These are phyloP conservation scores for Leccinum fibrillosum DNA, from an alignment of 768 basidiomycete species.

Conservation along the genomic window DNA sequence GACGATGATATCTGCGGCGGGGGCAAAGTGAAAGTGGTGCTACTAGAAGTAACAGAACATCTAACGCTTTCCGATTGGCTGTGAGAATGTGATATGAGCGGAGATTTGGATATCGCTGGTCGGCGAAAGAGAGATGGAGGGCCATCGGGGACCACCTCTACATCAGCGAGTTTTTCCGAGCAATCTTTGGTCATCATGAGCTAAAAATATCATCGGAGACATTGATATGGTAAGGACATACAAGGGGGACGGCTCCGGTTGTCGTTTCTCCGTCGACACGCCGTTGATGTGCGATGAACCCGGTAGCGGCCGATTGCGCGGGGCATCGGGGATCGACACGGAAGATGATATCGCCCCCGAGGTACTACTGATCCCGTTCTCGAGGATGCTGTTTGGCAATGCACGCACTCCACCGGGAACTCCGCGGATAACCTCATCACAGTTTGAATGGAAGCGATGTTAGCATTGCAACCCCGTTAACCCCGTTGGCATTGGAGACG, in stretches of 20 bases:
- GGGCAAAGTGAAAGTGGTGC: slow-evolving; percentile 12
- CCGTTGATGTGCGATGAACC: slow-evolving; percentile 15
- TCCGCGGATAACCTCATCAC: slow-evolving; percentile 33
- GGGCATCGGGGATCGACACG: slow-evolving; percentile 11
- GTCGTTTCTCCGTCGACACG: slow-evolving; percentile 15
- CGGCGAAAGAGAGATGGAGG: slow-evolving; percentile 31
- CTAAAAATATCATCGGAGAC: slow-evolving; percentile 9
- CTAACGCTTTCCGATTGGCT: slow-evolving; percentile 52
- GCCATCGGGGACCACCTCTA: slow-evolving; percentile 11
- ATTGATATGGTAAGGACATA: slow-evolving; percentile 14
- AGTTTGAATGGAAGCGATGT: not conserved
- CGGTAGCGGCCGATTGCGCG: slow-evolving; percentile 12
- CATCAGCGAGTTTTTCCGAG: slow-evolving; percentile 11
- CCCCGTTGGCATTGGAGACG: slow-evolving; percentile 30
- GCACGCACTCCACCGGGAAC: slow-evolving; percentile 13
- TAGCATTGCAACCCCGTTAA: slow-evolving; percentile 29
- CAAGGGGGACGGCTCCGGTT: slow-evolving; percentile 18
- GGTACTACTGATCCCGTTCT: slow-evolving; percentile 27
- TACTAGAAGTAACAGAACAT: not conserved
- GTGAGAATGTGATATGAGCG: slow-evolving; percentile 46
- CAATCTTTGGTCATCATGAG: slow-evolving; percentile 11
- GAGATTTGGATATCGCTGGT: slow-evolving; percentile 40
- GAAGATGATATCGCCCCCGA: slow-evolving; percentile 25
- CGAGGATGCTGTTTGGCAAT: slow-evolving; percentile 17
- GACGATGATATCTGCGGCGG: slow-evolving; percentile 34